Base-by-base conservation (phyloP, 106 monocot species). In the Allium fistulosum region DNA sequence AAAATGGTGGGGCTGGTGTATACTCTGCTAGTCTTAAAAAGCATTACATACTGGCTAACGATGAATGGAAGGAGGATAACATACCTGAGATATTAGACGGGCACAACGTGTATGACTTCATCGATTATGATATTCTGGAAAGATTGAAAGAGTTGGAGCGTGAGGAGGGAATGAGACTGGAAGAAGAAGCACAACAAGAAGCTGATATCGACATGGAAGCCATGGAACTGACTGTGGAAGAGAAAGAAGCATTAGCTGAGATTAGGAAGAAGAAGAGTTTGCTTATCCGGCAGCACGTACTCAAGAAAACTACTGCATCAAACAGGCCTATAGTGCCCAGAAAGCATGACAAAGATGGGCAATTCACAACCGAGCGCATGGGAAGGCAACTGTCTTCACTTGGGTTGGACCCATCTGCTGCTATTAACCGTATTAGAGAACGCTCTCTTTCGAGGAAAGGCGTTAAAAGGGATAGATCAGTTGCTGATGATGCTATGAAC, bases 1-100 rank as follows among this genome's bases (percentile, higher is more conserved):
- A 99, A 66, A 99, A 99, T 77, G 92, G 97, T 51, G 92, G 97
- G 15, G 97, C 97, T 64, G 97, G 97, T 70, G 97, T 99, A 47
- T 99, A 99, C 74, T 99, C 97, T 68, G 89, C 97, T 10, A 93
- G 77, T 62, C 74, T 99, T 7, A 93, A 62, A 75, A 99, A 99
- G 56, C 87, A 93, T 68, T 87, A 99, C 56, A 64, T 99, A 14
- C 78, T 99, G 75, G 90, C 78, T 8, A 28, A 81, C 50, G 82
- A 89, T n/a, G 92, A 90, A 12, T 99, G 97, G 97, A 99, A 99
- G 80, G 92, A 99, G 27, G 97, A 99, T 70, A 62, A 80, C 8
- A 83, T 99, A 80, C 97, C 97, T 10, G 97, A 93, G 67, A 90
- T 99, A 66, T 69, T 99, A 49, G 97, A 99, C 69, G 97, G 97